Conservation (phyloP, 768 basidiomycete species). For the Phaffia tasmanica region DNA sequence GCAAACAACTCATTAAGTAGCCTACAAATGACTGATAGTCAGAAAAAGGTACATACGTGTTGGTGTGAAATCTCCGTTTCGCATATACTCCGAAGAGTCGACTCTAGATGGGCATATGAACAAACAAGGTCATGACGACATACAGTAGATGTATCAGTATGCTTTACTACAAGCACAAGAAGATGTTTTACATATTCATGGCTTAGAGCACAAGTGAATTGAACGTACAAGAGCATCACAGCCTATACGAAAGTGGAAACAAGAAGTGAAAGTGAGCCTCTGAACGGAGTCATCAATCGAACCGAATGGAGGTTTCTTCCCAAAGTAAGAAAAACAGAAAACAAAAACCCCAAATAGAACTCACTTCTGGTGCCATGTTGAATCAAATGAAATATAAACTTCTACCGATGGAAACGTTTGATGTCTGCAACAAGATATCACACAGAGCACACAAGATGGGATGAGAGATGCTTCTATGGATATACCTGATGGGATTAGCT, state of each 20-base stretch:
- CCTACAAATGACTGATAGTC: not conserved
- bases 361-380: constrained; percentile 23
- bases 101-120: constrained; percentile 40
- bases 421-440: no score
- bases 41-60: constrained; percentile 7
- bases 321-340: not conserved
- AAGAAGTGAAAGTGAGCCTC: no score
- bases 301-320: not conserved
- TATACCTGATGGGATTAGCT: no score
- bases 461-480: no score
- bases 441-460: no score
- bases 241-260: constrained; percentile 57
- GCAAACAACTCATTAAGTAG: not conserved
- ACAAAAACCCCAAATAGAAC: not conserved
- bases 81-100: constrained; percentile 96
- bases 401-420: no score
- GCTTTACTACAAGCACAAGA: not conserved
- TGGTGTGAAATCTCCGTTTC: constrained; percentile 54
- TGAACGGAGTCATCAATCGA: constrained; percentile 50
- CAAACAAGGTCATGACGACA: not conserved
- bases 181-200: constrained; percentile 13
- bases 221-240: constrained; percentile 66
- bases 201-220: not conserved
- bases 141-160: constrained; percentile 14
- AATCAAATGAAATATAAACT: not conserved